Evolutionary conservation across 2,329 filamentous ascomycete genomes (phyloP).

Genomic region (Phialemoniopsis sp.): DNA sequence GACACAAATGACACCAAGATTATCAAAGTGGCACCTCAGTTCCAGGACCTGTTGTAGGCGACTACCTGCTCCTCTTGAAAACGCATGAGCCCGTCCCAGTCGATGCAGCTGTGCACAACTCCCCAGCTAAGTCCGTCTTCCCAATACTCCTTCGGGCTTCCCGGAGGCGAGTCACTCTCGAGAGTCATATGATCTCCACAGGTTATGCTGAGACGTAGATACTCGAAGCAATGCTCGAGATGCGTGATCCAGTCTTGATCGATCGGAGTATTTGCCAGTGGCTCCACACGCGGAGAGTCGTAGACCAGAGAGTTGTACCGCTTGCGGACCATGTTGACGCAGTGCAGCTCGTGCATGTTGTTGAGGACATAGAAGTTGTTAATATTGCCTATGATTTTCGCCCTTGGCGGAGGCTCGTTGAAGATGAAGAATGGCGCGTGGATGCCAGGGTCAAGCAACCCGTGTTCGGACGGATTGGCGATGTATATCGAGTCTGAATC

Average conservation of each 20-base stretch:
- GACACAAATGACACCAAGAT: too few species aligned
- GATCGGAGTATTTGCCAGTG: slow-evolving; percentile 1
- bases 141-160: too few species aligned
- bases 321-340: slow-evolving; percentile 5
- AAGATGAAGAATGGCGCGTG: slow-evolving; percentile 6
- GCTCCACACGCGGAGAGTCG: neutral
- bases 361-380: slow-evolving; percentile 6
- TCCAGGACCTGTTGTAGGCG: too few species aligned
- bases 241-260: slow-evolving; percentile 5
- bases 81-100: too few species aligned
- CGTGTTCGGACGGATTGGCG: too few species aligned
- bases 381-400: neutral
- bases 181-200: too few species aligned
- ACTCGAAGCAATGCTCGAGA: slow-evolving; percentile 7
- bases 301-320: slow-evolving; percentile 6
- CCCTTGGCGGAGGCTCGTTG: neutral
- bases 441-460: slow-evolving; percentile 5
- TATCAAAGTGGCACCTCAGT: too few species aligned
- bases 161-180: too few species aligned
- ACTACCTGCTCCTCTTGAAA: too few species aligned
- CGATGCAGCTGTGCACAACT: too few species aligned
- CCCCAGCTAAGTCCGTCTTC: too few species aligned
- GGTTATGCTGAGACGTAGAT: slow-evolving; percentile 1
- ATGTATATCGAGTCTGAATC: too few species aligned
- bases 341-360: slow-evolving; percentile 4